Conservation (phyloP, 352 stramenopile genomes). For the Phytophthora melonis region DNA sequence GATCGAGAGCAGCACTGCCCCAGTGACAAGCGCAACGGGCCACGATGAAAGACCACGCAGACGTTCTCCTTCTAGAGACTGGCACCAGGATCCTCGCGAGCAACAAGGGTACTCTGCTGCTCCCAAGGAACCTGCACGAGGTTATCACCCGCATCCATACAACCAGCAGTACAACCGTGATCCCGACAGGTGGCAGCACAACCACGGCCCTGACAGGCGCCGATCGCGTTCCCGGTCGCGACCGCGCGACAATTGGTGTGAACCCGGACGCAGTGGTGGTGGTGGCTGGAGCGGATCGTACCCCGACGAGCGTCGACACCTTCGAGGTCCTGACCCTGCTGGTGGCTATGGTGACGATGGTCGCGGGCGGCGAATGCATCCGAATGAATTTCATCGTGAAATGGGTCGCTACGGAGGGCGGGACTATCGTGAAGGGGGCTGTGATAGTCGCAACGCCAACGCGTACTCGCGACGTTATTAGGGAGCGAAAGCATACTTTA, state of each 20-base stretch:
- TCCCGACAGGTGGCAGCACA: not conserved
- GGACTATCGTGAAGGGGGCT: conserved; percentile 12
- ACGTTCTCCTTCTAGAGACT: conserved; percentile 7
- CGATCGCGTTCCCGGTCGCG: conserved; percentile 30
- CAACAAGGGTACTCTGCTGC: not conserved
- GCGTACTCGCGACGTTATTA: not conserved
- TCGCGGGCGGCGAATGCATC: conserved; percentile 17
- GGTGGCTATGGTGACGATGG: conserved; percentile 11
- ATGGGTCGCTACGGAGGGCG: conserved; percentile 14
- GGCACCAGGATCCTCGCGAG: conserved; percentile 9
- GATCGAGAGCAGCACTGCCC: conserved; percentile 20
- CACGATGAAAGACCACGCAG: not conserved
- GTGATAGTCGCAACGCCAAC: not conserved
- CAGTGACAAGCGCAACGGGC: not conserved
- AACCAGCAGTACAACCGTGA: not conserved
- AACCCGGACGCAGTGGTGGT: not conserved
- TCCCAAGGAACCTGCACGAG: not conserved
- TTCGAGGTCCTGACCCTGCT: conserved; percentile 7
- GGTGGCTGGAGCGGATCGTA: conserved; percentile 12
- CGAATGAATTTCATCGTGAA: not conserved
- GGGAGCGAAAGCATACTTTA: not conserved
- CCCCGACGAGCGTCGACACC: conserved; percentile 10
- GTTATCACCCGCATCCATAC: not conserved
- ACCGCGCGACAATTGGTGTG: conserved; percentile 7
- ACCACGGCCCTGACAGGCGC: conserved; percentile 1